Evolutionary conservation across 345 rosid genomes (phyloP), one percentile per base, ranked within the genome.

Genomic region (Euphorbia peplus): DNA sequence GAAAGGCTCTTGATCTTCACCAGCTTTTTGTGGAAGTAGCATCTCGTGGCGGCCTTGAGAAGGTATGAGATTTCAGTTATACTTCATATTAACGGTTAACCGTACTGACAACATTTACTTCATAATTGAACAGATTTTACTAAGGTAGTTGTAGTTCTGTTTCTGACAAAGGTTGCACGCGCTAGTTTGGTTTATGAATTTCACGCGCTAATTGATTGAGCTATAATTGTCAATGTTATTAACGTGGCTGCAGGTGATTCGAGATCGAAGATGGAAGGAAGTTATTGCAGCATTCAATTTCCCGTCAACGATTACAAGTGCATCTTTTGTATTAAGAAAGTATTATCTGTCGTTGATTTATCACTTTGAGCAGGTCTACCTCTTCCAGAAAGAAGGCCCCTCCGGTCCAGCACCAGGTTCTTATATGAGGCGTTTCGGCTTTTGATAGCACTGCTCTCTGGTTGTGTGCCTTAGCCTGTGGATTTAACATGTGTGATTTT

Each of bases 211-310:
- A 41, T 60, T 54, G 54, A 53, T 66, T 22, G 24, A 26, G 46
- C 15, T 4, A 12, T n/a, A 65, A 32, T 41, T 60, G 39, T 62
- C 25, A 51, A 50, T 64, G 71, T 22, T 61, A 60, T 60, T 79
- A 42, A 61, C 64, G 41, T 75, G 60, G 24, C 66, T 62, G 19
- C 73, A 93, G 98, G 90, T 93, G 42, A 60, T 91, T 51, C 76
- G 69, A 71, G 90, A 91, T 71, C 91, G 91, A 14, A 88, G 50
- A 84, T 93, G 98, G 97, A 93, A 87, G 82, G 97, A 93, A 78
- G 97, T 93, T 82, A 78, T 83, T 26, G 70, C 65, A 66, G 82
- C 72, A 57, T 91, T 91, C 84, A 84, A 75, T 47, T 93, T 91
- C 75, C 98, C 96, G 3, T 51, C 91, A 48, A 91, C 98, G 8